Evolutionary conservation across 129 eudicot species (phyloP), one percentile per base, ranked within the genome.

Genomic region (Ambrosia trifida): DNA sequence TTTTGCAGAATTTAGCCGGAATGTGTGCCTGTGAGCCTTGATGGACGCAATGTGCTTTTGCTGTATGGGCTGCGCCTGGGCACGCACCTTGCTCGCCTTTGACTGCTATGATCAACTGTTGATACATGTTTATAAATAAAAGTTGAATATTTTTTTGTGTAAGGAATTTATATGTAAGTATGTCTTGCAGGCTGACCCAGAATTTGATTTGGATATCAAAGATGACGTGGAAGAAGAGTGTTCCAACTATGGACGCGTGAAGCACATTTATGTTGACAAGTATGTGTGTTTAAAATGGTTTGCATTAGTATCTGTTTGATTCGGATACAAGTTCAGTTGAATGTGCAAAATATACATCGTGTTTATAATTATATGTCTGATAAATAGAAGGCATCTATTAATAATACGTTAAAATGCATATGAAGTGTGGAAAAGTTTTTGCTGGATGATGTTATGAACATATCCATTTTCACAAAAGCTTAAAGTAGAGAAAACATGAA

Each of bases 221-320:
- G 98, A 94, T 33, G 98, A 94, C 32, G 98, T 94, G 64, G 75
- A 84, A 59, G 95, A 85, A 72, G 98, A 94, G 81, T 94, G 98
- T 76, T 89, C 96, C 14, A 89, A 89, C 40, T 94, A 85, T 72
- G 98, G 98, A 11, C 75, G 75, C 3, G 95, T 94, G 82, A 87
- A 81, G 77, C 98, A 94, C 83, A 83, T 84, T 20, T 33, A 83
- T 81, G 96, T 94, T 47, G 98, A 94, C 85, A 94, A 83, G 98
- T 94, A 85, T 74, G 98, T 73, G 5, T 36, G 3, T 56, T 24
- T 10, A 28, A 47, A 6, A 31, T 59, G 45, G 11, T 68, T 49
- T 7, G 36, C 2, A 14, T 43, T 32, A 63, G 31, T 5, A 19
- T 61, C 4, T 10, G 24, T 65, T 40, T 28, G 16, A 38, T 66